Conservation (phyloP, 495 filamentous ascomycete genomes). For the Aspergillus mulundensis region DNA sequence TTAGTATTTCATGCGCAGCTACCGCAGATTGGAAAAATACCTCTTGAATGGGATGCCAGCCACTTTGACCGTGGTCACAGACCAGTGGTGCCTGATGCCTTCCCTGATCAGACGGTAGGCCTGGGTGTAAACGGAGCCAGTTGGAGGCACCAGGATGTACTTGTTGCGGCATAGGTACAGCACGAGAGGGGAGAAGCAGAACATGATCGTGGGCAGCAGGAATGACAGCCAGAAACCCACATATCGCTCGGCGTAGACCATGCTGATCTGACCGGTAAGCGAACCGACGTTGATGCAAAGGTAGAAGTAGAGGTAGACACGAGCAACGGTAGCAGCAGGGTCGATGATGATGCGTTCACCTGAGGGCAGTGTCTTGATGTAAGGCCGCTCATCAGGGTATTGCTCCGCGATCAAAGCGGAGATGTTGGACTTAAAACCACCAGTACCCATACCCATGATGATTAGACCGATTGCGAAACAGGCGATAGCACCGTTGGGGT, state of each 20-base stretch:
- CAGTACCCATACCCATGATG: slow-evolving; percentile 50
- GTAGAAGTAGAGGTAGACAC: slow-evolving; percentile 43
- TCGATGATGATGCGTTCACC: slow-evolving; percentile 69
- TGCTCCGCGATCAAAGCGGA: slow-evolving; percentile 53
- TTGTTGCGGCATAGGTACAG: slow-evolving; percentile 56
- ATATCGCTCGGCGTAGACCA: slow-evolving; percentile 66
- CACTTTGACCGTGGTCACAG: slow-evolving; percentile 17
- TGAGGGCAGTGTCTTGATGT: slow-evolving; percentile 41
- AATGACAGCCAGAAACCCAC: slow-evolving; percentile 72
- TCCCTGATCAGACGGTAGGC: slow-evolving; percentile 51
- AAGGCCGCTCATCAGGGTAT: slow-evolving; percentile 42
- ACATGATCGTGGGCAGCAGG: slow-evolving; percentile 53
- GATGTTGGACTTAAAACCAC: slow-evolving; percentile 64
- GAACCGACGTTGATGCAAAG: slow-evolving; percentile 67
- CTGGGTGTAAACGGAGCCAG: slow-evolving; percentile 59
- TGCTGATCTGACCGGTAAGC: slow-evolving; percentile 43
- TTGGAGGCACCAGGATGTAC: slow-evolving; percentile 55
- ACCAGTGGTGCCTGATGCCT: slow-evolving; percentile 64
- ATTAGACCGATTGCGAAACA: slow-evolving; percentile 59
- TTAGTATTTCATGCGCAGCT: neutral
- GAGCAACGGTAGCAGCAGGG: slow-evolving; percentile 53
- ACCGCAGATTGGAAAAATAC: neutral
- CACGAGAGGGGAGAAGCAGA: slow-evolving; percentile 59
- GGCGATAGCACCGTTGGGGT: slow-evolving; percentile 50
- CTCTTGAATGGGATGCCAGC: slow-evolving; percentile 1